Evolutionary conservation across 495 filamentous ascomycete genomes (phyloP).

Genomic region (Penicillium cinerascens): DNA sequence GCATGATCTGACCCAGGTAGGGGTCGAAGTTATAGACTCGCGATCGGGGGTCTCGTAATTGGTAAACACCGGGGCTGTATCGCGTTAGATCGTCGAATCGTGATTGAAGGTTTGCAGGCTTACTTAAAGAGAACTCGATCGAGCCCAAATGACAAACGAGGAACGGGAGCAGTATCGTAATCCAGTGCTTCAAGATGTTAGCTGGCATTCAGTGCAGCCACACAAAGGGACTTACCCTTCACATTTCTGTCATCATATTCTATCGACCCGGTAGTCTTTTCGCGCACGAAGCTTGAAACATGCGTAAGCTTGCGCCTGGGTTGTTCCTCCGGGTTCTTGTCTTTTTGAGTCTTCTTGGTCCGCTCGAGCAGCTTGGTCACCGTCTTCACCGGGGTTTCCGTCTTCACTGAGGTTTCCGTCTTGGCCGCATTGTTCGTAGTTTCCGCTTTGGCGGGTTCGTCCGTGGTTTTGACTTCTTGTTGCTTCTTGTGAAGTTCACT

Average conservation of each 20-base stretch:
- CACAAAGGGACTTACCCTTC: slow-evolving; percentile 17
- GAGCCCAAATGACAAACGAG: slow-evolving; percentile 70
- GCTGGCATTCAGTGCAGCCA: background rate
- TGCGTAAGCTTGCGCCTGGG: slow-evolving; percentile 9
- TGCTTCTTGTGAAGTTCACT: background rate
- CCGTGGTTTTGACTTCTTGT: background rate
- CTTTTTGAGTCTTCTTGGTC: background rate
- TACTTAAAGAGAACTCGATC: slow-evolving; percentile 92
- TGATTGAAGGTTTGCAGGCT: slow-evolving; percentile 2
- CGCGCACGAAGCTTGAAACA: slow-evolving; percentile 5
- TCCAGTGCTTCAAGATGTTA: slow-evolving; percentile 44
- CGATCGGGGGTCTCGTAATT: slow-evolving; percentile 84
- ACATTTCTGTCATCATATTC: slow-evolving; percentile 5
- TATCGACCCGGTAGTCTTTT: slow-evolving; percentile 17
- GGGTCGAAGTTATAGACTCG: slow-evolving; percentile 94
- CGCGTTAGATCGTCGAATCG: slow-evolving; percentile 8
- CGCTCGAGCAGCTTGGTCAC: slow-evolving; percentile 3
- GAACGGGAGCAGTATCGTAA: slow-evolving; percentile 56
- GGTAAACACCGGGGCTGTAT: slow-evolving; percentile 75
- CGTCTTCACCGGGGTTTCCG: background rate
- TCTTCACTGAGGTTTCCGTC: background rate
- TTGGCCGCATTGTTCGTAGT: background rate
- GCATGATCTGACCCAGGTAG: slow-evolving; percentile 88
- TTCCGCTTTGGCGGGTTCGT: background rate
- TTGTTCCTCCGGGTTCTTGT: background rate